A percentile compares a stretch with the other conserved stretches of the same genome.
phyloP scores from a whole-genome alignment of 78 protist genomes.

The Dictyostelium intermedium region DNA sequence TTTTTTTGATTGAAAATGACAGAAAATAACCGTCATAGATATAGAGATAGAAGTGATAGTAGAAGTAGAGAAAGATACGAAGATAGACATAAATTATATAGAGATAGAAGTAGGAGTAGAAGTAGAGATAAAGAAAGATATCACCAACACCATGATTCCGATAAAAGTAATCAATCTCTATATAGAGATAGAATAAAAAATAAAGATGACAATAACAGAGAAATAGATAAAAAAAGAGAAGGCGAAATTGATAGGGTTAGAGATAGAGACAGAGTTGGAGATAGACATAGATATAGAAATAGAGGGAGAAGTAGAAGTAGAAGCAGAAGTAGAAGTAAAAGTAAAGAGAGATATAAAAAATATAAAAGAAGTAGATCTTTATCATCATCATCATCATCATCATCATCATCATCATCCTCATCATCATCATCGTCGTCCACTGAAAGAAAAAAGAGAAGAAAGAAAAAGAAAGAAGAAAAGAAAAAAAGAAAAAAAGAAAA shows the following conservation, averaged over 20 bases:
- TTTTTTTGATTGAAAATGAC: not conserved
- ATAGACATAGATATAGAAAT: not conserved
- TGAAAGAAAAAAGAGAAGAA: constrained; percentile 1
- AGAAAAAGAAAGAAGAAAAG: not conserved
- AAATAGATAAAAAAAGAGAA: not conserved
- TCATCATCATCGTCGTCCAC: not conserved
- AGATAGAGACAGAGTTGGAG: not conserved
- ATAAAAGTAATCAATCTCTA: not conserved
- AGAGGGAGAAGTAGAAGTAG: not conserved
- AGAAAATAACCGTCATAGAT: not conserved
- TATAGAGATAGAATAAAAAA: not conserved
- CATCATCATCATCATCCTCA: not conserved
- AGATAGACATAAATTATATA: not conserved
- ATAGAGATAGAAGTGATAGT: constrained; percentile 11
- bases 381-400: not conserved
- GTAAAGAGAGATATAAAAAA: constrained; percentile 5
- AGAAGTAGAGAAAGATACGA: not conserved
- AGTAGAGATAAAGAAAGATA: not conserved
- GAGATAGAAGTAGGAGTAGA: not conserved
- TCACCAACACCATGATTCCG: not conserved
- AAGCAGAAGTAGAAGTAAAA: not conserved
- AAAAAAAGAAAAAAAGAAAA: constrained; percentile 9
- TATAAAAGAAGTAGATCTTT: constrained; percentile 16
- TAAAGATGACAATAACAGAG: not conserved
- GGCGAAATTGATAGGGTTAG: not conserved